phyloP scores from a whole-genome alignment of 192 early-diverging fungal species.

The Coemansia sp. region DNA sequence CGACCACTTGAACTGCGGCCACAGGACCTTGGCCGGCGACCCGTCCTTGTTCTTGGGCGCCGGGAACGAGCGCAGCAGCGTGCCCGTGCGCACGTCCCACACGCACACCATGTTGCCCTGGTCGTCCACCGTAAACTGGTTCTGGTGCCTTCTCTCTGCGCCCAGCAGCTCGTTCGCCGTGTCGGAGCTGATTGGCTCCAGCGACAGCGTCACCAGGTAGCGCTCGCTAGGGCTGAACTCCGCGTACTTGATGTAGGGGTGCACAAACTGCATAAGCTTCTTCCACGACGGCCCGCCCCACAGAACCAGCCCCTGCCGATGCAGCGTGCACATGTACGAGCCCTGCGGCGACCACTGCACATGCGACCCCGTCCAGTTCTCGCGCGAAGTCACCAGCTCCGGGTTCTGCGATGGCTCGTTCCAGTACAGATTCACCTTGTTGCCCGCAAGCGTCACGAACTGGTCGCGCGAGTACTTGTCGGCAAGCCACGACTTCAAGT shows the following conservation, averaged over 20 bases:
- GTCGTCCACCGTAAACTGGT: slow-evolving; percentile 66
- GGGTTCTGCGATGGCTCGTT: slow-evolving; percentile 84
- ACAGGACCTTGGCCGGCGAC: slow-evolving; percentile 58
- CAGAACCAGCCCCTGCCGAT: slow-evolving; percentile 87
- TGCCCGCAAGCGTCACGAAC: slow-evolving; percentile 81
- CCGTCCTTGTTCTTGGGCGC: slow-evolving; percentile 56
- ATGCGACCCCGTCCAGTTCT: slow-evolving; percentile 94
- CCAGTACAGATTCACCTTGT: slow-evolving; percentile 85
- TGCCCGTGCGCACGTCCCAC: slow-evolving; percentile 88
- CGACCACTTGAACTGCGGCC: slow-evolving; percentile 97
- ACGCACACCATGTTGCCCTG: slow-evolving; percentile 76
- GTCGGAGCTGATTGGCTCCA: slow-evolving; percentile 77
- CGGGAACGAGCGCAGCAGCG: slow-evolving; percentile 86
- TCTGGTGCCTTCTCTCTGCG: slow-evolving; percentile 63
- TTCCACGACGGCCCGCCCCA: slow-evolving; percentile 95
- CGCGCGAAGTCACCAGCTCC: slow-evolving; percentile 56
- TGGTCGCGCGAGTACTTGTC: slow-evolving; percentile 87
- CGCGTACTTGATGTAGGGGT: slow-evolving; percentile 83
- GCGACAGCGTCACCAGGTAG: slow-evolving; percentile 86
- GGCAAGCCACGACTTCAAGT: slow-evolving; percentile 84
- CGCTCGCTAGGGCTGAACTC: slow-evolving; percentile 95
- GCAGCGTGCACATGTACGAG: slow-evolving; percentile 90
- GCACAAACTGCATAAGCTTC: slow-evolving; percentile 87
- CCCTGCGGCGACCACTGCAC: slow-evolving; percentile 94
- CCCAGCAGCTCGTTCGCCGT: slow-evolving; percentile 32